phyloP scores from a whole-genome alignment of 2,329 filamentous ascomycete genomes.

The Verticillium albo-atrum region DNA sequence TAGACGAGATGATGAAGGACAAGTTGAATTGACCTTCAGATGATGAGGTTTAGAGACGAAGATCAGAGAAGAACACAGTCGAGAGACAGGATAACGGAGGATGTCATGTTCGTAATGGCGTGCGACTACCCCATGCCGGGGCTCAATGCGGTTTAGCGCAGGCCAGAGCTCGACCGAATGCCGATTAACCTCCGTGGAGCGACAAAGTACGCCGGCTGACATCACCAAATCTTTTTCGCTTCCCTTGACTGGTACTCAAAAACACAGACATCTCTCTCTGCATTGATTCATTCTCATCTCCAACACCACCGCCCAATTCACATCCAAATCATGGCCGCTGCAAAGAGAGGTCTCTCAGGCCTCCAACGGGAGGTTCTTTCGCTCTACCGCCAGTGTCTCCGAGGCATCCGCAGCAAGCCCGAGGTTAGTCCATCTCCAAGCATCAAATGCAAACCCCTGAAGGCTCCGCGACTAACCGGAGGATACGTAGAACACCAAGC shows the following conservation, averaged over 20 bases:
- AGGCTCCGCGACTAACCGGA: slow-evolving; percentile 6
- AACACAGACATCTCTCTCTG: neutral
- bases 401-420: slow-evolving; percentile 78
- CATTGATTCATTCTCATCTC: neutral
- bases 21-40: neutral
- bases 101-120: neutral
- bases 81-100: neutral
- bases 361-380: slow-evolving; percentile 85
- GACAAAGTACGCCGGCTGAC: neutral
- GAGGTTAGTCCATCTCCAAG: slow-evolving; percentile 40
- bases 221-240: neutral
- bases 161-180: neutral
- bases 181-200: neutral
- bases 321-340: slow-evolving; percentile 4
- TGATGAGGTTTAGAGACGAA: neutral
- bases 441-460: neutral
- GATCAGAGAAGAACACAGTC: neutral
- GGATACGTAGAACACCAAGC: slow-evolving; percentile 44
- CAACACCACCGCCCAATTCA: neutral
- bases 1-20: neutral
- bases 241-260: neutral
- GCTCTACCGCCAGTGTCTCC: slow-evolving; percentile 81
- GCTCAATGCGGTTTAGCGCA: neutral
- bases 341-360: slow-evolving; percentile 59
- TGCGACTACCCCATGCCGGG: neutral